phyloP scores from a whole-genome alignment of 1,139 yeast species.

The Pneumocystis oryctolagi region DNA sequence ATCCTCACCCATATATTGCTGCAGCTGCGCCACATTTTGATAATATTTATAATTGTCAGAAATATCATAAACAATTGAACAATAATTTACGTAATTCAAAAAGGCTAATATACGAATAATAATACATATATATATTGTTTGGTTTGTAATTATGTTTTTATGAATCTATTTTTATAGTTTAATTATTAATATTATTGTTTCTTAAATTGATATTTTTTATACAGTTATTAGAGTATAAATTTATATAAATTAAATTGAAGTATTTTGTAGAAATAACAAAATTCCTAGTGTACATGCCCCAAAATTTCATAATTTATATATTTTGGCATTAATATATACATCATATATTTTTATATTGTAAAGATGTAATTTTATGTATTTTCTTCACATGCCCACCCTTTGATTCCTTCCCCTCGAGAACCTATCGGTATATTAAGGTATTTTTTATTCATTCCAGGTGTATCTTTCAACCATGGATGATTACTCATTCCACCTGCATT shows the following conservation, averaged over 20 bases:
- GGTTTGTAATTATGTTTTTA: background rate
- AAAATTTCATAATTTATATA: background rate
- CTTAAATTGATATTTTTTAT: background rate
- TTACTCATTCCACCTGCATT: slow-evolving; percentile 72
- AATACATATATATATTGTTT: background rate
- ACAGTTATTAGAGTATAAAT: background rate
- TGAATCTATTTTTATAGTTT: background rate
- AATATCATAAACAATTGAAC: background rate
- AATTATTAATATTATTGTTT: background rate
- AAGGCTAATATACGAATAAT: background rate
- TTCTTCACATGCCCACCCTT: slow-evolving; percentile 42
- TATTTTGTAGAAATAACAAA: background rate
- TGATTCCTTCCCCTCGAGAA: slow-evolving; percentile 54
- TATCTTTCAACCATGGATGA: slow-evolving; percentile 62
- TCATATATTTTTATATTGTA: background rate
- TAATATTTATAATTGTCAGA: background rate
- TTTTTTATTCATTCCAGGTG: slow-evolving; percentile 43
- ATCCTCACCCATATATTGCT: slow-evolving; percentile 1
- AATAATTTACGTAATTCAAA: background rate
- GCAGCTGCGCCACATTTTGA: background rate
- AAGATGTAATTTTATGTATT: background rate
- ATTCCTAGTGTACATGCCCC: background rate
- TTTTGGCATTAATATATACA: background rate
- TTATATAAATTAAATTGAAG: background rate
- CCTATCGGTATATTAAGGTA: slow-evolving; percentile 41